A percentile compares a stretch with the other conserved stretches of the same genome.
These are phyloP conservation scores for Geranium incanum DNA, from an alignment of 441 rosid species.

Conservation along the genomic window DNA sequence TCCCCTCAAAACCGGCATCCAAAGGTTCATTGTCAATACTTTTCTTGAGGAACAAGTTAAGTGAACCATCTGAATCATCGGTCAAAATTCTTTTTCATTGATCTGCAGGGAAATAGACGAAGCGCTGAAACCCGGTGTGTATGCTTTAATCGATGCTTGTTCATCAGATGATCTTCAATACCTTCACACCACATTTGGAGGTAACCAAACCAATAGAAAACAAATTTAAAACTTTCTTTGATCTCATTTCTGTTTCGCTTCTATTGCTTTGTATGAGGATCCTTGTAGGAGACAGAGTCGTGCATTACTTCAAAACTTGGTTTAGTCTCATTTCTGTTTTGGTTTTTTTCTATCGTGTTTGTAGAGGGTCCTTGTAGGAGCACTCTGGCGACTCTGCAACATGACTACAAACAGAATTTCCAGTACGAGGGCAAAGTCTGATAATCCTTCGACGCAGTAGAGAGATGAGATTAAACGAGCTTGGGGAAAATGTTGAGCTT, in stretches of 20 bases:
- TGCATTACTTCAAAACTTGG: background rate
- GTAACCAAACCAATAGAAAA: conserved; percentile 29
- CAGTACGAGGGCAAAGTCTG: conserved; percentile 80
- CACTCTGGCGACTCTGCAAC: conserved; percentile 60
- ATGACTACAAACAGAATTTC: conserved; percentile 72
- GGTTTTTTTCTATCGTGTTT: conserved; percentile 22
- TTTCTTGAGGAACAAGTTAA: background rate
- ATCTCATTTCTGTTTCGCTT: conserved; percentile 20
- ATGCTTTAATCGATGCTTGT: conserved; percentile 83
- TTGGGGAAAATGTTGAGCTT: no score
- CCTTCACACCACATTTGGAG: conserved; percentile 82
- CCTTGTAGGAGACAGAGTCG: conserved; percentile 52
- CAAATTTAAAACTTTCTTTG: conserved; percentile 5
- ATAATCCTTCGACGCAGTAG: conserved; percentile 11
- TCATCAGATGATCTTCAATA: conserved; percentile 65
- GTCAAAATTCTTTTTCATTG: background rate
- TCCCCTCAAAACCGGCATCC: conserved; percentile 60
- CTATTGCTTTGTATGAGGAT: conserved; percentile 49
- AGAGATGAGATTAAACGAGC: background rate
- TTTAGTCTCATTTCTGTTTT: conserved; percentile 19
- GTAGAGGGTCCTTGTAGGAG: conserved; percentile 94
- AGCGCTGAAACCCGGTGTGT: conserved; percentile 78
- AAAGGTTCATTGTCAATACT: conserved; percentile 37
- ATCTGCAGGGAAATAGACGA: conserved; percentile 75
- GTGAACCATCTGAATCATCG: background rate